phyloP scores from a whole-genome alignment of 2,329 filamentous ascomycete genomes.

The Fusarium metavorans region DNA sequence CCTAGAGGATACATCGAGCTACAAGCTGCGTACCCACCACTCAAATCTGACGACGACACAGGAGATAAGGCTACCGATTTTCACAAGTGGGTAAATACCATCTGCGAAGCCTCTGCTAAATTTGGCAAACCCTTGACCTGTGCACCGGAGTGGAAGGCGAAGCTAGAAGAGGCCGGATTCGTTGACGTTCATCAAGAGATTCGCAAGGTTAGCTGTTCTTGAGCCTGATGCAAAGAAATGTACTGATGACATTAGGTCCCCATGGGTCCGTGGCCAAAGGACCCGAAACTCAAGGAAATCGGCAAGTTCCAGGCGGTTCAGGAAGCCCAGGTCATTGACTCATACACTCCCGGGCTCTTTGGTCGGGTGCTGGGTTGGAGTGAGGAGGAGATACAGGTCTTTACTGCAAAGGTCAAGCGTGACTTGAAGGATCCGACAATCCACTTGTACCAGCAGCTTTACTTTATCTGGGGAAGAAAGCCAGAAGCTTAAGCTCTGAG shows the following conservation, averaged over 20 bases:
- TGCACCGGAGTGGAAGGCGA: background rate
- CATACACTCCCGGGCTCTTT: slow-evolving; percentile 29
- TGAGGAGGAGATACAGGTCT: slow-evolving; percentile 30
- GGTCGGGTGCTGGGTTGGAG: slow-evolving; percentile 31
- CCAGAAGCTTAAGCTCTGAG: background rate
- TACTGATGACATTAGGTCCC: background rate
- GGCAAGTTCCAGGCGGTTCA: slow-evolving; percentile 15
- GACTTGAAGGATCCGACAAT: slow-evolving; percentile 30
- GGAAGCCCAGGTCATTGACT: slow-evolving; percentile 30
- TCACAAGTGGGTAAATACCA: background rate
- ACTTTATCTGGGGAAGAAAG: slow-evolving; percentile 37
- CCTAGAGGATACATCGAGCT: slow-evolving; percentile 18
- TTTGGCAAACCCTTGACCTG: slow-evolving; percentile 7
- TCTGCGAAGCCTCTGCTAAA: background rate
- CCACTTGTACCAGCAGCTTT: slow-evolving; percentile 33
- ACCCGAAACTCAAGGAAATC: slow-evolving; percentile 16
- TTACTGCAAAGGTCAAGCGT: slow-evolving; percentile 30
- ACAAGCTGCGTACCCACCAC: slow-evolving; percentile 1
- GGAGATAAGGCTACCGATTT: background rate
- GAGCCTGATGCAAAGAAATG: background rate
- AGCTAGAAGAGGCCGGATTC: slow-evolving; percentile 1
- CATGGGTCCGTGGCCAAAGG: slow-evolving; percentile 16
- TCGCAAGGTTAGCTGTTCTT: background rate
- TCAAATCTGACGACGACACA: slow-evolving; percentile 10
- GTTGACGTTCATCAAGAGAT: background rate